phyloP scores from a whole-genome alignment of 164 flowering plant genomes.

The Buxus sempervirens region DNA sequence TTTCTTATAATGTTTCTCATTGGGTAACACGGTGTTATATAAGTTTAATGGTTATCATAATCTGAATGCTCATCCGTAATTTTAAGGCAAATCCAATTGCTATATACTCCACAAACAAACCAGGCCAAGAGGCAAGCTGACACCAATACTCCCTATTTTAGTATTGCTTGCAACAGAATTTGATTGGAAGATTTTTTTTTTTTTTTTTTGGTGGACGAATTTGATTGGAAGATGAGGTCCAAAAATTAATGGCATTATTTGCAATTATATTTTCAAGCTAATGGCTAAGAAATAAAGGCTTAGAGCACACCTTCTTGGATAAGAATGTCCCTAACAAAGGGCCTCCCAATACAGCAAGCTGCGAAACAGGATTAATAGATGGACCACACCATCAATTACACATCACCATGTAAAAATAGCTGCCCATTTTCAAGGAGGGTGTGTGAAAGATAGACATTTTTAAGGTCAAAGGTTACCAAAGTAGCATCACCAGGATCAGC shows the following conservation, averaged over 20 bases:
- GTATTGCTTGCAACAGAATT: not conserved
- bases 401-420: not conserved
- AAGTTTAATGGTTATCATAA: not conserved
- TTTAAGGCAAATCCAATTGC: not conserved
- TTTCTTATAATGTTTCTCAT: not conserved
- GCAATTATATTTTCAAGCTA: not conserved
- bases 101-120: not conserved
- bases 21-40: not conserved
- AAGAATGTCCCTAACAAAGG: conserved; percentile 86
- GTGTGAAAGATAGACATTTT: not conserved
- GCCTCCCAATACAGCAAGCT: conserved; percentile 97
- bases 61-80: not conserved
- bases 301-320: conserved; percentile 75
- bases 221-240: not conserved
- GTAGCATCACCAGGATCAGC: conserved; percentile 97
- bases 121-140: not conserved
- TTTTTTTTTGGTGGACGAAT: too few species aligned
- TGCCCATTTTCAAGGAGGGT: not conserved
- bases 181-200: too few species aligned
- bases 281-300: not conserved
- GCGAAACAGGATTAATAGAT: conserved; percentile 21
- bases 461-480: conserved; percentile 49
- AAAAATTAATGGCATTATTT: not conserved
- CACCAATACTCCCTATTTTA: not conserved
- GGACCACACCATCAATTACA: not conserved